phyloP scores from a whole-genome alignment of 192 early-diverging fungal species.

The Coemansia sp. region DNA sequence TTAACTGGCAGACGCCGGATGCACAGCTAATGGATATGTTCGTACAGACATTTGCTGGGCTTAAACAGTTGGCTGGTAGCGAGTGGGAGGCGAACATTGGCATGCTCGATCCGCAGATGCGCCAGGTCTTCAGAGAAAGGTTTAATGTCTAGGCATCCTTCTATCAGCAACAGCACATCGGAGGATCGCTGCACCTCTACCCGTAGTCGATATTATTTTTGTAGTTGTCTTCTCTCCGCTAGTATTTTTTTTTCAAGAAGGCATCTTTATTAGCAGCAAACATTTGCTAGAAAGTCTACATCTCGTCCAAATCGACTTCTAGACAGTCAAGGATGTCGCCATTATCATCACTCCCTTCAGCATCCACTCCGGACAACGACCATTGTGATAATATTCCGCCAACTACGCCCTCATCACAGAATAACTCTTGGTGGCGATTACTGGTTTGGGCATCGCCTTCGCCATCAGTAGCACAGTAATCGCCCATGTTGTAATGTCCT shows the following conservation, averaged over 20 bases:
- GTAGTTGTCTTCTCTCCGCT: neutral
- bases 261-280: neutral
- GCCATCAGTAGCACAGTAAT: neutral
- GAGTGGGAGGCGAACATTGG: constrained; percentile 49
- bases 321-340: constrained; percentile 43
- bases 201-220: constrained; percentile 1
- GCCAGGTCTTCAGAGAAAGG: constrained; percentile 41
- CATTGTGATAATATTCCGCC: constrained; percentile 44
- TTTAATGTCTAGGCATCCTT: constrained; percentile 30
- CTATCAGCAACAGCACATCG: neutral
- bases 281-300: constrained; percentile 15
- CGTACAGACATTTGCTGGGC: constrained; percentile 51
- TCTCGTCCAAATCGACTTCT: constrained; percentile 47
- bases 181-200: neutral
- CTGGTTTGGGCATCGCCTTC: neutral
- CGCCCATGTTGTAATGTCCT: neutral
- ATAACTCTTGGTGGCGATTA: constrained; percentile 3
- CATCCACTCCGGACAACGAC: constrained; percentile 21
- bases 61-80: constrained; percentile 49
- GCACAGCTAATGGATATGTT: constrained; percentile 48
- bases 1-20: constrained; percentile 70
- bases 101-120: constrained; percentile 45
- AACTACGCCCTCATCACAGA: constrained; percentile 32
- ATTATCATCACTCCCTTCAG: constrained; percentile 5
- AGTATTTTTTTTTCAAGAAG: neutral